These are phyloP conservation scores for Sporobolomyces pararoseus DNA, from an alignment of 768 basidiomycete genomes.

Conservation along the genomic window DNA sequence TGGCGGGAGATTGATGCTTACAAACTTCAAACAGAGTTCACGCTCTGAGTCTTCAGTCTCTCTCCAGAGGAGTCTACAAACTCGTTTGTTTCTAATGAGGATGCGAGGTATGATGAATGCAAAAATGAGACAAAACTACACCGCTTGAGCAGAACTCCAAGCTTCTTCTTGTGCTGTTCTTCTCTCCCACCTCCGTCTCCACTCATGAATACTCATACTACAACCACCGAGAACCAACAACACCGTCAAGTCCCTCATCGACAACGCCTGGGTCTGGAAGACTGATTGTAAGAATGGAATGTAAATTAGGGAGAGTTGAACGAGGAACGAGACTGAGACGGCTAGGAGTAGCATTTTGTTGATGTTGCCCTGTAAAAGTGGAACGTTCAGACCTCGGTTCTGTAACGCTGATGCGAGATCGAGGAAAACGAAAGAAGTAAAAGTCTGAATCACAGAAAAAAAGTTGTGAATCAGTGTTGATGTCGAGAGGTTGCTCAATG, in stretches of 20 bases:
- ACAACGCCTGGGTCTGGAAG: slow-evolving; percentile 86
- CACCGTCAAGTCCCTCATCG: slow-evolving; percentile 63
- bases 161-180: slow-evolving; percentile 27
- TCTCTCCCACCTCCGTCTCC: slow-evolving; percentile 38
- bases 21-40: background rate
- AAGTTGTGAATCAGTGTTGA: slow-evolving; percentile 6
- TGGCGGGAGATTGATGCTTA: slow-evolving; percentile 27
- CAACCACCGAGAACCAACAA: slow-evolving; percentile 63
- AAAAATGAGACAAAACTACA: slow-evolving; percentile 4
- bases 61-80: no score
- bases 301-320: slow-evolving; percentile 81
- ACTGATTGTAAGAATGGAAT: slow-evolving; percentile 83
- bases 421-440: slow-evolving; percentile 93
- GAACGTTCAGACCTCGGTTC: slow-evolving; percentile 84
- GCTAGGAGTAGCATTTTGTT: slow-evolving; percentile 89
- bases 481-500: background rate
- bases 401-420: slow-evolving; percentile 93
- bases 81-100: background rate
- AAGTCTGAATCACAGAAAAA: slow-evolving; percentile 62
- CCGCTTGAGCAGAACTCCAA: slow-evolving; percentile 33
- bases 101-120: slow-evolving; percentile 22
- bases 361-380: slow-evolving; percentile 57
- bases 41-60: slow-evolving; percentile 10
- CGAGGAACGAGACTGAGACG: slow-evolving; percentile 76
- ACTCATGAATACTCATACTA: slow-evolving; percentile 40